Conservation (phyloP, 345 rosid genomes). For the Melastoma malabathricum region DNA sequence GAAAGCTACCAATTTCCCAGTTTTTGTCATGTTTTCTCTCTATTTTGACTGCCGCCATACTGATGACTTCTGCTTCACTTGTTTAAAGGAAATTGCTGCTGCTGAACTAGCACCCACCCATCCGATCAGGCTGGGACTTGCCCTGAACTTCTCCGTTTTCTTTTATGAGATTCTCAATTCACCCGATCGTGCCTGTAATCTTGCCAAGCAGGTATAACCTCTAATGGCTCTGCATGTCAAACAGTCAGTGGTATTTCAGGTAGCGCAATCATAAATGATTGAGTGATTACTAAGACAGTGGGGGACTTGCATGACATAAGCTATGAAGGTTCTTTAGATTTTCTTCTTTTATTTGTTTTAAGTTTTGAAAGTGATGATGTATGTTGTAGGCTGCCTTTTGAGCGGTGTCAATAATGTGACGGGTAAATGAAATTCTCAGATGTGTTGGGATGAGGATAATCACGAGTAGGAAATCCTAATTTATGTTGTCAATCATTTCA, state of each 20-base stretch:
- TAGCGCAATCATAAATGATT: neutral
- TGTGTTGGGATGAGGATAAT: too few species aligned
- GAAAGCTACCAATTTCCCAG: neutral
- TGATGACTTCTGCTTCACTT: constrained; percentile 1
- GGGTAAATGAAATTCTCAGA: neutral
- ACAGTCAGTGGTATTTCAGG: neutral
- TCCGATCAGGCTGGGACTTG: constrained; percentile 94
- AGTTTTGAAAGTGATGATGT: too few species aligned
- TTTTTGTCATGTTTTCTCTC: neutral
- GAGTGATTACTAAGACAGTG: too few species aligned
- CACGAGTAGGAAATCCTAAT: neutral
- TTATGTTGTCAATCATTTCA: constrained; percentile 5
- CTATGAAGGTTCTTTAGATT: too few species aligned
- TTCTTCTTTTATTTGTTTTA: too few species aligned
- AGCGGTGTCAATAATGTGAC: neutral
- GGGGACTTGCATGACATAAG: too few species aligned
- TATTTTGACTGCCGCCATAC: neutral
- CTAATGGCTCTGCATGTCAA: neutral
- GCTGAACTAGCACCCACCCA: constrained; percentile 88
- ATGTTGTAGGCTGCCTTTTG: too few species aligned
- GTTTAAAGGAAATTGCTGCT: constrained; percentile 76
- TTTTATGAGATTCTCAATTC: constrained; percentile 98
- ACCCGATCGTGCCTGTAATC: constrained; percentile 93
- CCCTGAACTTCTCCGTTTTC: constrained; percentile 96
- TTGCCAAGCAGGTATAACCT: constrained; percentile 68